phyloP scores from a whole-genome alignment of 73 alveolate genomes.

The Paraurostyla sp. region DNA sequence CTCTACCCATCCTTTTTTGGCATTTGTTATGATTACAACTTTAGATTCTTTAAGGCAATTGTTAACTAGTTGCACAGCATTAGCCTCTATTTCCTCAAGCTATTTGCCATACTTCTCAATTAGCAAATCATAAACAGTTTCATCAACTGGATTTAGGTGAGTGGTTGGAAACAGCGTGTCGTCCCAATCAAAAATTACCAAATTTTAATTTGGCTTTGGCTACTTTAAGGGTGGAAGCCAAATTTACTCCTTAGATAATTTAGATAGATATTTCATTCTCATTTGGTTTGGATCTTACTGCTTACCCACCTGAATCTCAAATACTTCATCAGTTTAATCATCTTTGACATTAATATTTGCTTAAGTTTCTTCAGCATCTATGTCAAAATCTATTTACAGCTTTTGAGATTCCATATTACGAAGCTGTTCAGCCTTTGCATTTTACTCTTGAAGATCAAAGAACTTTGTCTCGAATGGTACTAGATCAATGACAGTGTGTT shows the following conservation, averaged over 20 bases:
- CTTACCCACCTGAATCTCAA: background rate
- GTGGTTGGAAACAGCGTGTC: slow-evolving; percentile 83
- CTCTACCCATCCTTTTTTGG: slow-evolving; percentile 86
- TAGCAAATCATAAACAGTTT: slow-evolving; percentile 41
- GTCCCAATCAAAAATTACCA: slow-evolving; percentile 87
- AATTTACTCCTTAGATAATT: background rate
- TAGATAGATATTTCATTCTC: background rate
- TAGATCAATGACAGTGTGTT: background rate
- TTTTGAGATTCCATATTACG: background rate
- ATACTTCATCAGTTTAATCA: background rate
- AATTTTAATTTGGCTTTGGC: background rate
- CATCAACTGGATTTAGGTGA: slow-evolving; percentile 74
- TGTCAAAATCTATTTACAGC: background rate
- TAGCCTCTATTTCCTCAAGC: background rate
- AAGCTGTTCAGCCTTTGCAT: background rate
- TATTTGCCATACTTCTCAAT: slow-evolving; percentile 48
- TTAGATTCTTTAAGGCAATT: slow-evolving; percentile 48
- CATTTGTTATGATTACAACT: slow-evolving; percentile 83
- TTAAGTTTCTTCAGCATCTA: slow-evolving; percentile 2
- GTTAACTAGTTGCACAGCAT: background rate
- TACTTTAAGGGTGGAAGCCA: slow-evolving; percentile 43
- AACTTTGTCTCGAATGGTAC: background rate
- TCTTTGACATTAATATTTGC: background rate
- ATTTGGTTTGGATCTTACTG: background rate
- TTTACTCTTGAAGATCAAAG: background rate